These are phyloP conservation scores for Hymenoscyphus occultus DNA, from an alignment of 2,329 filamentous ascomycete species.

Conservation along the genomic window DNA sequence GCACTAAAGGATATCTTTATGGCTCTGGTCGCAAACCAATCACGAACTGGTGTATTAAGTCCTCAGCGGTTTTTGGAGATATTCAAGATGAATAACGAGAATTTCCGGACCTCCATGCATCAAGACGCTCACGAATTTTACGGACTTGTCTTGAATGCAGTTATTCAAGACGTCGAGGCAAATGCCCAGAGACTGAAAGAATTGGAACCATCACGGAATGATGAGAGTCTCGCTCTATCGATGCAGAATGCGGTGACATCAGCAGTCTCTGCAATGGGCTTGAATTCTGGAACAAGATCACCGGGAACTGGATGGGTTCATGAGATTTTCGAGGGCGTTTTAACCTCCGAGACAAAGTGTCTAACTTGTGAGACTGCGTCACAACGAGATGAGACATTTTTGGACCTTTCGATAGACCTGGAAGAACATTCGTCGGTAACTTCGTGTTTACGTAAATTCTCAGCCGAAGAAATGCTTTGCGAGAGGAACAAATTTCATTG, in stretches of 20 bases:
- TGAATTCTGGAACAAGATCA: constrained; percentile 44
- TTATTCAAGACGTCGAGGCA: constrained; percentile 90
- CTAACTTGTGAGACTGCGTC: constrained; percentile 95
- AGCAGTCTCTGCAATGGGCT: constrained; percentile 40
- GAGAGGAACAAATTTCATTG: constrained; percentile 99
- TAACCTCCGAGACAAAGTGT: constrained; percentile 95
- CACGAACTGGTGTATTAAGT: constrained; percentile 84
- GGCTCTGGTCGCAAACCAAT: constrained; percentile 75
- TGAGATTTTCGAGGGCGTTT: constrained; percentile 89
- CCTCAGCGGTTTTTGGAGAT: constrained; percentile 93
- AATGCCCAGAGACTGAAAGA: constrained; percentile 66
- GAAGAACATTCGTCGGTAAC: constrained; percentile 96
- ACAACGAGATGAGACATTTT: constrained; percentile 90
- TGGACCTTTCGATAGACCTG: constrained; percentile 93
- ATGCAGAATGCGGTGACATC: constrained; percentile 46
- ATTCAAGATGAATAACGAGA: constrained; percentile 89
- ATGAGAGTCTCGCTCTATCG: constrained; percentile 49
- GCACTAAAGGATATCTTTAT: constrained; percentile 95
- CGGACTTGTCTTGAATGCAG: constrained; percentile 90
- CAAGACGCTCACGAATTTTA: constrained; percentile 98
- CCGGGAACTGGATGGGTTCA: constrained; percentile 86
- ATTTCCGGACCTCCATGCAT: constrained; percentile 96
- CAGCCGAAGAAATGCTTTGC: constrained; percentile 96
- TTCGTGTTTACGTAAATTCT: constrained; percentile 92
- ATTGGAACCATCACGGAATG: constrained; percentile 42